Base-by-base conservation (phyloP, 2,329 filamentous ascomycete genomes). In the Colletotrichum musicola region DNA sequence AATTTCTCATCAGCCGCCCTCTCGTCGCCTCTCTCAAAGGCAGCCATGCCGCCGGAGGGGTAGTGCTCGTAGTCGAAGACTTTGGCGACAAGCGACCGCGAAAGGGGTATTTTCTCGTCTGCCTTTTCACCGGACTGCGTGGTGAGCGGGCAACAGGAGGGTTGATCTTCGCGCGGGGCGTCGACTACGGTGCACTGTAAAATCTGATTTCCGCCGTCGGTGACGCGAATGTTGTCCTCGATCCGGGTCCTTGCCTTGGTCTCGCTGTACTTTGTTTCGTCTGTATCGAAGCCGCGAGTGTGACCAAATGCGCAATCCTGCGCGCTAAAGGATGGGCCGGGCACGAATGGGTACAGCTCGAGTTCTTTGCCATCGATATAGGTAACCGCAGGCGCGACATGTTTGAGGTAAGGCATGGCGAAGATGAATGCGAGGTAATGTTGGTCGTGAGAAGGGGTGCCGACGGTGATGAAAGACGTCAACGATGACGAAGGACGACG, bases 1-100 rank as follows among this genome's bases (percentile, higher is more conserved):
- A 57, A 25, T 0, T 25, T 0, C 18, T 38, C 54, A 1, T 57
- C 54, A 0, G 38, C 54, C 0, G 7, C 9, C 7, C 42, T 0
- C 20, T 57, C 0, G 1, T 16, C 0, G 54, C 4, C 22, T n/a
- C 0, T 3, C 30, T 5, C 40, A 0, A 35, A 35, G 0, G n/a
- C 53, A 0, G 18, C 53, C 0, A 40, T 25, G 38, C 18, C 22
- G 38, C 35, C 42, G 9, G 20, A 22, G 20, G n/a, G 27, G 30
- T 20, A 1, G 10, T 14, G 9, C 9, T 14, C 18, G 38, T 4
- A 38, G 13, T 56, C 53, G 53, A 16, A 22, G 12, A 13, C 38
- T 13, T 56, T 56, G 13, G 13, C 13, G 35, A 56, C 53, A 22
- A 56, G 53, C 13, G 13, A 9, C 7, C 30, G n/a, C 27, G 18